Percentiles rank a stretch among this genome's conserved stretches.
Evolutionary conservation across 1,284 basidiomycete genomes (phyloP).

Genomic region (Chiua sp.): DNA sequence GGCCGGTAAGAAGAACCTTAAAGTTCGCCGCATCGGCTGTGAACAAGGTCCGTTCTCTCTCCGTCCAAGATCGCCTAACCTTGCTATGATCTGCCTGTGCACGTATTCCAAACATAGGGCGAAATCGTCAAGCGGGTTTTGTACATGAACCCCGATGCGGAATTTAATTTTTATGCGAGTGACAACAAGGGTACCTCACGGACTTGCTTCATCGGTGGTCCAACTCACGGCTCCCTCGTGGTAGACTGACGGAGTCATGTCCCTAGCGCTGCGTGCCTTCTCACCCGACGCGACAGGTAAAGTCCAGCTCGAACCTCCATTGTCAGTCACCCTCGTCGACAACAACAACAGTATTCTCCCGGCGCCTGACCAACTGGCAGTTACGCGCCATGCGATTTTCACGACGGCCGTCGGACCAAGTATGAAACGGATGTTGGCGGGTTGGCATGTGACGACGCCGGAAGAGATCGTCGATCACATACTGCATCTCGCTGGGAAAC

Average conservation of each 20-base stretch:
- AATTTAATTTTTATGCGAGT: conserved; percentile 97
- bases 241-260: conserved; percentile 96
- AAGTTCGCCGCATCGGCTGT: conserved; percentile 94
- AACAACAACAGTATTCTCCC: conserved; percentile 39
- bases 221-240: background rate
- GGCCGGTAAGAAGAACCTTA: conserved; percentile 98
- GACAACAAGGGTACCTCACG: conserved; percentile 85
- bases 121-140: conserved; percentile 96
- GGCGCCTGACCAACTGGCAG: conserved; percentile 61
- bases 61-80: background rate
- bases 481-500: conserved; percentile 52
- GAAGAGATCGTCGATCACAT: conserved; percentile 78
- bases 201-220: background rate
- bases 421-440: conserved; percentile 86
- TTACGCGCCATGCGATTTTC: conserved; percentile 78
- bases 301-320: conserved; percentile 71
- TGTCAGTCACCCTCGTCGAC: conserved; percentile 71
- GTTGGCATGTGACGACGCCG: conserved; percentile 88
- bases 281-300: conserved; percentile 42
- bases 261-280: conserved; percentile 82
- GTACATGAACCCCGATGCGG: conserved; percentile 91
- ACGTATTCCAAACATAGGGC: conserved; percentile 50
- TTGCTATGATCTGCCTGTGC: background rate
- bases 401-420: conserved; percentile 88
- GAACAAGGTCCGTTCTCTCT: conserved; percentile 70